Base-by-base conservation (phyloP, 23 red algal species). In the Gracilaria domingensis region DNA sequence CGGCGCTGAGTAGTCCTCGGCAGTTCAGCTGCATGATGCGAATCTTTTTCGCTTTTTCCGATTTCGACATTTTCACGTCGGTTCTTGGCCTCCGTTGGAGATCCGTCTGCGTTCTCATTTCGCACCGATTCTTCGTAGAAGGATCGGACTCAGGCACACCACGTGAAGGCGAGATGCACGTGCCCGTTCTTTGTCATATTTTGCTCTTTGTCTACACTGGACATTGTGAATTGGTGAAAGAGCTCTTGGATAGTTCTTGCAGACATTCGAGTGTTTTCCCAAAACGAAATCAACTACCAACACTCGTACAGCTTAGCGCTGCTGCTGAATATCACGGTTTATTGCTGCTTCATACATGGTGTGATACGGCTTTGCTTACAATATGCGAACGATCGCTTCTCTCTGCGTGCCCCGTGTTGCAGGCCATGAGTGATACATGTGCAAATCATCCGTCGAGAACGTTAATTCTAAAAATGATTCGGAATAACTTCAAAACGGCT, bases 151-250 rank as follows among this genome's bases (percentile, higher is more conserved):
- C 65, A 70, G 65, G 65, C 65, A 70, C 65, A 70, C 65, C 65
- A 70, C 65, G 65, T 70, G 65, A 70, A 70, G 65, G 65, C 65
- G 65, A 70, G 65, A 70, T 70, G 28, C 65, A 70, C 65, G 65
- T 70, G 65, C 65, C 42, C 42, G 11, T 45, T 11, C 4, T 45
- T 45, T 45, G 42, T 45, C n/a, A n/a, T n/a, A n/a, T 45, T 45
- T 45, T 45, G 42, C 42, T 45, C 42, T 45, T 45, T n/a, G n/a
- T n/a, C n/a, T n/a, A n/a, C n/a, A n/a, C n/a, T n/a, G n/a, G n/a
- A n/a, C n/a, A n/a, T n/a, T n/a, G n/a, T n/a, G n/a, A n/a, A n/a
- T n/a, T n/a, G n/a, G n/a, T n/a, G n/a, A n/a, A n/a, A n/a, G n/a
- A n/a, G n/a, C n/a, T n/a, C n/a, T n/a, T n/a, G n/a, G n/a, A n/a